phyloP scores from a whole-genome alignment of 2,329 filamentous ascomycete genomes.

The Penicillium sp. region DNA sequence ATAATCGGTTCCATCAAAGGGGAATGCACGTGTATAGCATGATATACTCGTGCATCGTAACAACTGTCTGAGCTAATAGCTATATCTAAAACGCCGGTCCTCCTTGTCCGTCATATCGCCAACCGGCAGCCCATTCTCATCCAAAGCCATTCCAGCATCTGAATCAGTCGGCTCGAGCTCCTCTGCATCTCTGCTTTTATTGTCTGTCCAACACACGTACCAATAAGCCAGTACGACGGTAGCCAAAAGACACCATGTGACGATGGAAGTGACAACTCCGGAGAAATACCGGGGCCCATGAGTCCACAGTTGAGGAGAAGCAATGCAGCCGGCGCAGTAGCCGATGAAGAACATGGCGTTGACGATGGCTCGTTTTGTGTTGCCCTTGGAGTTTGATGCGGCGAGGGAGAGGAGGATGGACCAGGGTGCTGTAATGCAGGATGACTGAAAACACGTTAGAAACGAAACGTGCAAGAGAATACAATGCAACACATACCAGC shows the following conservation, averaged over 20 bases:
- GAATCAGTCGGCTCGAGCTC: background rate
- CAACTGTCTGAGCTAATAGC: background rate
- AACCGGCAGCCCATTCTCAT: background rate
- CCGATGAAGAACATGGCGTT: constrained; percentile 50
- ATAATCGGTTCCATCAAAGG: no score
- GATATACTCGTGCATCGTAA: no score
- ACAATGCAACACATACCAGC: constrained; percentile 29
- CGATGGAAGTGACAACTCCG: constrained; percentile 45
- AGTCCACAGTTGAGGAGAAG: constrained; percentile 48
- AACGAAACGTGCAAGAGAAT: background rate
- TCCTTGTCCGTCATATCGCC: constrained; percentile 11
- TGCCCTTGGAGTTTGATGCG: constrained; percentile 50
- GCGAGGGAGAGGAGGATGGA: constrained; percentile 24
- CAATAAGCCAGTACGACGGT: constrained; percentile 31
- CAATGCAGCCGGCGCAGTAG: constrained; percentile 47
- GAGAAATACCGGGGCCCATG: constrained; percentile 42
- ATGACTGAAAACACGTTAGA: constrained; percentile 29
- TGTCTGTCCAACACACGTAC: constrained; percentile 33
- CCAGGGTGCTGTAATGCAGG: background rate
- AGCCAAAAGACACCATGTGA: constrained; percentile 42
- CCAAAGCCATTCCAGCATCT: background rate
- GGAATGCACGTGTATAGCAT: no score
- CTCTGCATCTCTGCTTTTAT: constrained; percentile 16
- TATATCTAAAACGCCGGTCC: constrained; percentile 6
- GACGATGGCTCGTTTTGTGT: constrained; percentile 48